Evolutionary conservation across 306 rosid species (phyloP).

Genomic region (Lotus japonicus): DNA sequence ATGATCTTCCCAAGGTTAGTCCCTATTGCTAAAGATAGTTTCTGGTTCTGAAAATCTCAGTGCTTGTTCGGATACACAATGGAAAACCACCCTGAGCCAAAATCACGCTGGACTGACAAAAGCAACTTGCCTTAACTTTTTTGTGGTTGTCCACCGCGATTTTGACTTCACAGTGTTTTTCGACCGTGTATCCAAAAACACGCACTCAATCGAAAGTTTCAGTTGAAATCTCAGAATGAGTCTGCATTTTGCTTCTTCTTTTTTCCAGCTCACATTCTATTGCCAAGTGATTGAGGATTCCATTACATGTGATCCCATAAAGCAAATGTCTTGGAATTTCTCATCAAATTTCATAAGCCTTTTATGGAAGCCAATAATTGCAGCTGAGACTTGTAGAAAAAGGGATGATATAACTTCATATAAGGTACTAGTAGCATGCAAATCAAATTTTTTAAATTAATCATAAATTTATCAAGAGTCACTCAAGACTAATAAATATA

Average conservation of each 20-base stretch:
- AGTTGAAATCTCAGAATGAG: conserved; percentile 23
- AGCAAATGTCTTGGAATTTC: conserved; percentile 36
- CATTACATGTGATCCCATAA: conserved; percentile 30
- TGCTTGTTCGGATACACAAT: no score
- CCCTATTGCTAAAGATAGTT: neutral
- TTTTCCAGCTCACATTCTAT: conserved; percentile 35
- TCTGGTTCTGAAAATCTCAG: neutral
- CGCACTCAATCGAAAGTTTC: neutral
- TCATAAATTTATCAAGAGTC: neutral
- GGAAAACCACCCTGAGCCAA: no score
- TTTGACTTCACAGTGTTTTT: no score
- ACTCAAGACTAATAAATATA: neutral
- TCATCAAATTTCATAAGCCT: conserved; percentile 36
- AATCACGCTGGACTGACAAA: no score
- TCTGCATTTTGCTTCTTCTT: conserved; percentile 9
- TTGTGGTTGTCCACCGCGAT: no score
- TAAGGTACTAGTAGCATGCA: conserved; percentile 24
- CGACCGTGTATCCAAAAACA: no score
- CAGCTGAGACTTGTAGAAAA: conserved; percentile 33
- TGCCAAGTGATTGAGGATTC: conserved; percentile 38
- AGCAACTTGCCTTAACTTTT: no score
- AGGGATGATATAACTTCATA: conserved; percentile 23
- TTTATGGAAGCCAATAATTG: conserved; percentile 35
- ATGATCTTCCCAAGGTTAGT: conserved; percentile 84
- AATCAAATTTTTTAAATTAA: conserved; percentile 4